phyloP scores from a whole-genome alignment of 2,329 filamentous ascomycete species.

The Periconia sp. region DNA sequence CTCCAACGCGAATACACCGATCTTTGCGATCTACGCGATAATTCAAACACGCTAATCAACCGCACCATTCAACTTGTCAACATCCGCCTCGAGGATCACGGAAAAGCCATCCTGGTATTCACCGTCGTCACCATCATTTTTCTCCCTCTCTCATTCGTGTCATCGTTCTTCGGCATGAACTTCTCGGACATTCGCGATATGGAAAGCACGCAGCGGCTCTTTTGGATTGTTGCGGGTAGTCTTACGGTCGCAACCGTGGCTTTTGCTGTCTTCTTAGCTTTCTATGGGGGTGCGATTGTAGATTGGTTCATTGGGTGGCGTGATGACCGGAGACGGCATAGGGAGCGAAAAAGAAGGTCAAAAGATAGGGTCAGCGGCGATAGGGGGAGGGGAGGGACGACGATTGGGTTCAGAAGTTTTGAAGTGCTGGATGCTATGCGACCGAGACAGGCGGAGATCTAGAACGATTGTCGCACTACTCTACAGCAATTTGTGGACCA shows the following conservation, averaged over 20 bases:
- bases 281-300: slow-evolving; percentile 42
- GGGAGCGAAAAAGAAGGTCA: slow-evolving; percentile 13
- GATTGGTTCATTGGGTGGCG: slow-evolving; percentile 42
- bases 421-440: slow-evolving; percentile 11
- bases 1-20: slow-evolving; percentile 45
- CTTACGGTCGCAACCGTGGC: slow-evolving; percentile 44
- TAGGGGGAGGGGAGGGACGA: slow-evolving; percentile 10
- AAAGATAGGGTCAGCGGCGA: neutral
- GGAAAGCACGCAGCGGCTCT: slow-evolving; percentile 40
- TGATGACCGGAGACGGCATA: slow-evolving; percentile 24
- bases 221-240: slow-evolving; percentile 44
- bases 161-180: slow-evolving; percentile 50
- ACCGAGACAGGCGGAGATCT: neutral
- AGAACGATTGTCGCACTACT: too few relatives aligned
- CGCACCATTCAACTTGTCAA: slow-evolving; percentile 50
- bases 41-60: slow-evolving; percentile 47
- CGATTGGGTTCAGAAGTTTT: neutral
- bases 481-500: too few relatives aligned
- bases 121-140: slow-evolving; percentile 50
- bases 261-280: slow-evolving; percentile 44
- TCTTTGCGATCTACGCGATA: slow-evolving; percentile 45
- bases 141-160: slow-evolving; percentile 47
- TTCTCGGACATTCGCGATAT: slow-evolving; percentile 45
- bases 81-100: slow-evolving; percentile 49
- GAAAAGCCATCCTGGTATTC: slow-evolving; percentile 48